Conservation (phyloP, 352 stramenopile genomes). For the Pythium rishiriense region DNA sequence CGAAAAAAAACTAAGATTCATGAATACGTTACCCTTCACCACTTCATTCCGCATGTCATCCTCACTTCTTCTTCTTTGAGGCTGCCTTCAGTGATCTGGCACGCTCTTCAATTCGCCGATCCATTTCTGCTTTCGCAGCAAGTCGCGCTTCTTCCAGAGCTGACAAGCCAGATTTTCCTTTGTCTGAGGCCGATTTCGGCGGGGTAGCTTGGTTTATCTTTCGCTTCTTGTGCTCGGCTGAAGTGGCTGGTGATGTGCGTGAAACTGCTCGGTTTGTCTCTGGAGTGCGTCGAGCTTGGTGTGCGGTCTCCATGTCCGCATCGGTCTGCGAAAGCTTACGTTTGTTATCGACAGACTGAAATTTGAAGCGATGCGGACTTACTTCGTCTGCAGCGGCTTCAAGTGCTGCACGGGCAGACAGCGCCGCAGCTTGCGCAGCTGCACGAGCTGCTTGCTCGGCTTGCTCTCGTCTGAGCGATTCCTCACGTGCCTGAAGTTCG, state of each 20-base stretch:
- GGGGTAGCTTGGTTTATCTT: constrained; percentile 39
- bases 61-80: constrained; percentile 73
- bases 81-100: constrained; percentile 44
- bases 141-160: constrained; percentile 57
- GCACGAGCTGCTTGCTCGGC: constrained; percentile 60
- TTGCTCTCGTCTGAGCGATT: constrained; percentile 55
- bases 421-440: constrained; percentile 60
- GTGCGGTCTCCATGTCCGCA: constrained; percentile 60
- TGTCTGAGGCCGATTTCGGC: constrained; percentile 26
- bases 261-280: background rate
- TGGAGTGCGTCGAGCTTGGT: constrained; percentile 23
- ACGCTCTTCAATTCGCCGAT: constrained; percentile 66
- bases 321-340: constrained; percentile 41
- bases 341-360: constrained; percentile 29
- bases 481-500: constrained; percentile 47
- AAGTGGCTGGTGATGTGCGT: constrained; percentile 11
- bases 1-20: background rate
- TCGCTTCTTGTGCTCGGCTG: constrained; percentile 48
- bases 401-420: constrained; percentile 70
- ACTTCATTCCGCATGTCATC: background rate
- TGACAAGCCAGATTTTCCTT: constrained; percentile 15
- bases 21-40: constrained; percentile 21
- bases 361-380: constrained; percentile 29
- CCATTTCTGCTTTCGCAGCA: constrained; percentile 73
- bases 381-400: constrained; percentile 56